Evolutionary conservation across 352 stramenopile genomes (phyloP).

Genomic region (Phytophthora agathidicida): DNA sequence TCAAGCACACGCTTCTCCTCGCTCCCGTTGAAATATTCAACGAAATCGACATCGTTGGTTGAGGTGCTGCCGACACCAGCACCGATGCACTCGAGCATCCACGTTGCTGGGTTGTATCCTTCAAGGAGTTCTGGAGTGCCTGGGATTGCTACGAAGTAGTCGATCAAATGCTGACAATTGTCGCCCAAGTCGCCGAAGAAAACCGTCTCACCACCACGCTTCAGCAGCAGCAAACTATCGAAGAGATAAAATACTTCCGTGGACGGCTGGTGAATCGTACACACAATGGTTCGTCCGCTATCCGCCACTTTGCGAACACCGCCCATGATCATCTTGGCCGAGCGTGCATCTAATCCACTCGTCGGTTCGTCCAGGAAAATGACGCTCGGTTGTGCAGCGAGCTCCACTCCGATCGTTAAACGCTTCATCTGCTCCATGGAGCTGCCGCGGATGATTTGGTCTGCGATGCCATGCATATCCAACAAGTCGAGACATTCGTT

Average conservation of each 20-base stretch:
- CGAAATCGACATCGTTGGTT: conserved; percentile 32
- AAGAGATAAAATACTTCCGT: conserved; percentile 45
- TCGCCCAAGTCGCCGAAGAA: conserved; percentile 79
- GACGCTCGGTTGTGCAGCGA: conserved; percentile 82
- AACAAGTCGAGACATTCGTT: conserved; percentile 36
- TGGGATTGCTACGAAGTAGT: conserved; percentile 72
- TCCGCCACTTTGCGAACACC: conserved; percentile 85
- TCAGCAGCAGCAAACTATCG: conserved; percentile 83
- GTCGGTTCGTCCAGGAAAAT: conserved; percentile 88
- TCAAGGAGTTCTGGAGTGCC: conserved; percentile 42
- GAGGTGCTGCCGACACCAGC: conserved; percentile 35
- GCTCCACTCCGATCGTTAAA: conserved; percentile 47
- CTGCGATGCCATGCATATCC: conserved; percentile 28
- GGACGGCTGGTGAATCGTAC: conserved; percentile 77
- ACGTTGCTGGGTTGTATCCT: conserved; percentile 55
- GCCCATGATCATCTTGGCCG: conserved; percentile 84
- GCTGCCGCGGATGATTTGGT: conserved; percentile 18
- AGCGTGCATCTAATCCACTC: conserved; percentile 83
- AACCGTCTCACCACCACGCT: conserved; percentile 80
- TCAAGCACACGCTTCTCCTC: conserved; percentile 34
- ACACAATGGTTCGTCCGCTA: conserved; percentile 76
- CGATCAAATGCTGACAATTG: conserved; percentile 45
- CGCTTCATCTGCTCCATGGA: conserved; percentile 50
- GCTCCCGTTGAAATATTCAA: conserved; percentile 33
- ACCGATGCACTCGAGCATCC: conserved; percentile 49